Evolutionary conservation across 176 grass and related monocot genomes (phyloP), one percentile per base, ranked within the genome.

Genomic region (Rhynchospora tenuis): DNA sequence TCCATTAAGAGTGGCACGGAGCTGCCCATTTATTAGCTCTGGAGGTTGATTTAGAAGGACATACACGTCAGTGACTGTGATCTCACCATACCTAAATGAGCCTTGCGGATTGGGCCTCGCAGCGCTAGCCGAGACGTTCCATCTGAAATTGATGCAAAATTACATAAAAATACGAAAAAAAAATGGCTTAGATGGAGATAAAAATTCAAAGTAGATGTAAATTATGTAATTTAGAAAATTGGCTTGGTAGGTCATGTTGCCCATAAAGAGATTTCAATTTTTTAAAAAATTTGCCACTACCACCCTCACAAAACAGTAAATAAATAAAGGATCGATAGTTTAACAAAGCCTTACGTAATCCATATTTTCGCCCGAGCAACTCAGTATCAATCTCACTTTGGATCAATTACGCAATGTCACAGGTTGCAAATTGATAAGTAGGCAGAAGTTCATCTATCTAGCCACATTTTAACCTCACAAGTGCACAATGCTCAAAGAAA

Each of bases 61-160:
- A 31, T 91, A 98, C 38, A 98, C 91, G 64, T 95, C 92, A 48
- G 95, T 98, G 22, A 98, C 91, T 5, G 91, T 98, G 48, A 98
- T 98, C 4, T 98, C 85, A 20, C 92, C 95, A 70, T 98, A 98
- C 70, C 89, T 89, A 66, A 98, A 98, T 6, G 95, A 98, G 22
- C 95, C 95, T 90, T 98, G 92, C 6, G 95, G 95, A 24, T 98
- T 95, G n/a, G 95, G 95, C 43, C 92, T 91, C 59, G 92, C 92
- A 14, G 89, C 92, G 31, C 95, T 89, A 59, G 92, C 92, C 45
- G 95, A 88, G 48, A 98, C 92, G 83, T 98, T 98, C 95, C 95
- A 95, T 85, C 95, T 94, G 82, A 88, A 83, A 38, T 84, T 62
- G 73, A 20, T 31, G 33, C 31, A 43, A 68, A 70, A 16, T 52